These are phyloP conservation scores for Diaporthe vexans DNA, from an alignment of 2,329 filamentous ascomycete species.

Conservation along the genomic window DNA sequence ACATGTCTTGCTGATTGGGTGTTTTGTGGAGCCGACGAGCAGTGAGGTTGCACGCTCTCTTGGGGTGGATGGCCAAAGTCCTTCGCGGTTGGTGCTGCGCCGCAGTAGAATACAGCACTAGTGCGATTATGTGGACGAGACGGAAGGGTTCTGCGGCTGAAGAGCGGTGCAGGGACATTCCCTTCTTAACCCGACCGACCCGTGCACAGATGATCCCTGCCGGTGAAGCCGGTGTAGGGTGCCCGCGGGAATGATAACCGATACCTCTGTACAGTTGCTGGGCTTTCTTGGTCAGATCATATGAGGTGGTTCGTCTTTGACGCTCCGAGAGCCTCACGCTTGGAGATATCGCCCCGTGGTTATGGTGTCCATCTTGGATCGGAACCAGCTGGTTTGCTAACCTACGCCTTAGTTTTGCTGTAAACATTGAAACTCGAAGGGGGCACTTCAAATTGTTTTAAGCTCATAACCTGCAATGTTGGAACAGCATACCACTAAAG, in stretches of 20 bases:
- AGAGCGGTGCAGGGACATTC: slow-evolving; percentile 19
- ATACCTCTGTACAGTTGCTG: not conserved
- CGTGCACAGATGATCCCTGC: slow-evolving; percentile 15
- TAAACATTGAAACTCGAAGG: no score
- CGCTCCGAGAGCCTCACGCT: not conserved
- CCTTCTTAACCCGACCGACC: slow-evolving; percentile 17
- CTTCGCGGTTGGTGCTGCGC: slow-evolving; percentile 31
- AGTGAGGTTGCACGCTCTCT: slow-evolving; percentile 25
- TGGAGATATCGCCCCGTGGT: not conserved
- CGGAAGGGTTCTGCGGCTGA: slow-evolving; percentile 27
- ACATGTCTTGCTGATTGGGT: slow-evolving; percentile 34
- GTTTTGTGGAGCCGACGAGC: slow-evolving; percentile 19
- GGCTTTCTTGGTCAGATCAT: not conserved
- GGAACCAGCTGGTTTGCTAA: not conserved
- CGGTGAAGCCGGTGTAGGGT: not conserved
- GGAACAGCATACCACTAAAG: not conserved
- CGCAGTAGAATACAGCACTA: slow-evolving; percentile 20
- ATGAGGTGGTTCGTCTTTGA: not conserved
- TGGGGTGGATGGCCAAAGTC: slow-evolving; percentile 29
- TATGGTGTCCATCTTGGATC: not conserved
- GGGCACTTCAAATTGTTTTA: no score
- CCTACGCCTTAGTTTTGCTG: not conserved
- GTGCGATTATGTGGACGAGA: slow-evolving; percentile 1
- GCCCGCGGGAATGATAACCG: no score
- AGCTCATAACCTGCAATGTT: not conserved